These are phyloP conservation scores for Trypanosoma mega DNA, from an alignment of 208 protist species.

Conservation along the genomic window DNA sequence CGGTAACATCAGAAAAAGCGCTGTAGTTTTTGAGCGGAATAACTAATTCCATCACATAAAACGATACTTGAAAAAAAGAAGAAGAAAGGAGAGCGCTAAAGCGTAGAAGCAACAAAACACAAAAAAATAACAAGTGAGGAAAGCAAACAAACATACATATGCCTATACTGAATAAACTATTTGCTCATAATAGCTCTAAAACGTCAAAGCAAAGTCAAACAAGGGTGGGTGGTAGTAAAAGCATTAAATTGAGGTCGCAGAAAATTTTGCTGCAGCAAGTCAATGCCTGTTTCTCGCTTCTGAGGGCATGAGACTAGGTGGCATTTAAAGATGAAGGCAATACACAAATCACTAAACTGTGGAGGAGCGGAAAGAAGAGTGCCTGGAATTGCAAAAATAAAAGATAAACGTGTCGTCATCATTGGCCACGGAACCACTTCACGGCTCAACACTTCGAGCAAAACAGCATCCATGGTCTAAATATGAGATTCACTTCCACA, in stretches of 20 bases:
- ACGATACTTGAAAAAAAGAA: slow-evolving; percentile 10
- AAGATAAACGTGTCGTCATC: too few species aligned
- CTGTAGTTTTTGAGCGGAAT: slow-evolving; percentile 20
- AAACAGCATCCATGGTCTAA: slow-evolving; percentile 32
- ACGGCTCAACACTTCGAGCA: slow-evolving; percentile 27
- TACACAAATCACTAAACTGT: slow-evolving; percentile 7
- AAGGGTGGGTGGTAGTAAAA: too few species aligned
- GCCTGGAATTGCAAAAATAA: background rate
- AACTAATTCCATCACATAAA: slow-evolving; percentile 34
- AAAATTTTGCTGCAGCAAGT: too few species aligned
- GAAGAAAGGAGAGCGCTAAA: slow-evolving; percentile 33
- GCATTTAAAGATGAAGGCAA: slow-evolving; percentile 7
- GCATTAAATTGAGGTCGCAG: too few species aligned
- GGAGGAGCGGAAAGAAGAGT: background rate
- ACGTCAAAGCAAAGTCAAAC: too few species aligned
- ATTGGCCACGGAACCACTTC: background rate
- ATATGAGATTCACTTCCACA: slow-evolving; percentile 29
- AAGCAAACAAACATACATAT: too few species aligned
- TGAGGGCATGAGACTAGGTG: background rate
- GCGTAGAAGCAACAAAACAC: slow-evolving; percentile 7
- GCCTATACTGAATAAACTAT: too few species aligned
- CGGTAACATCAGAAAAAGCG: slow-evolving; percentile 7
- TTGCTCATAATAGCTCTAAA: too few species aligned
- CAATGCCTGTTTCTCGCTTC: background rate
- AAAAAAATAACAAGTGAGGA: too few species aligned